Conservation (phyloP, 177 flowering plant species). For the Telopea speciosissima region DNA sequence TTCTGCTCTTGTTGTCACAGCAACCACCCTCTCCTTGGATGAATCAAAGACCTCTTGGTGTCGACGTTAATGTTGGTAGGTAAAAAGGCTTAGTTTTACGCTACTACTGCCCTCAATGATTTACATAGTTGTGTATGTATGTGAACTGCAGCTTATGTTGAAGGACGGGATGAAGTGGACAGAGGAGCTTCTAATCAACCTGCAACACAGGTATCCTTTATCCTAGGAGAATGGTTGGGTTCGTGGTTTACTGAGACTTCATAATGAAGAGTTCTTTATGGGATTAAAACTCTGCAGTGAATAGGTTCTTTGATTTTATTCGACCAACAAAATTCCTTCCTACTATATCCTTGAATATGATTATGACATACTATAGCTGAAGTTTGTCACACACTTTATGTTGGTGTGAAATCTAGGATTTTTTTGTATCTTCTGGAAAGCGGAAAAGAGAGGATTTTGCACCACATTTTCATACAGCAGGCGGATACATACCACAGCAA, state of each 20-base stretch:
- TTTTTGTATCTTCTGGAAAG: constrained; percentile 63
- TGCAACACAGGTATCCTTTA: constrained; percentile 54
- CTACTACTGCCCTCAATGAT: neutral
- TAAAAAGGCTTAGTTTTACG: constrained; percentile 6
- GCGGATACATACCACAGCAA: constrained; percentile 86
- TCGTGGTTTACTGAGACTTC: neutral
- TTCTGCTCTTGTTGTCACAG: constrained; percentile 35
- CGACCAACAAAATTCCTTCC: neutral
- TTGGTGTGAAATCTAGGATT: constrained; percentile 42
- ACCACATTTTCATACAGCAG: constrained; percentile 38
- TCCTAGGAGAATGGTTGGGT: neutral
- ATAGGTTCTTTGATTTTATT: neutral
- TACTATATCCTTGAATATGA: constrained; percentile 1
- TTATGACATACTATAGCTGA: neutral
- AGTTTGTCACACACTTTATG: neutral
- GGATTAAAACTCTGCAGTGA: neutral
- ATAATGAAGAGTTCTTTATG: neutral
- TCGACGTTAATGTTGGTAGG: constrained; percentile 97
- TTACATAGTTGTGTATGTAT: constrained; percentile 4
- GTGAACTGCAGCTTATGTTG: constrained; percentile 68
- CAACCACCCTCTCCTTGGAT: constrained; percentile 82
- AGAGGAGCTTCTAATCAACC: constrained; percentile 60
- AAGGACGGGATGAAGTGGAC: constrained; percentile 78
- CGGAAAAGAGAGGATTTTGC: constrained; percentile 69
- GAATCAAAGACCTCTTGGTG: constrained; percentile 65